phyloP scores from a whole-genome alignment of 768 basidiomycete species.

The Phaffia tasmanica region DNA sequence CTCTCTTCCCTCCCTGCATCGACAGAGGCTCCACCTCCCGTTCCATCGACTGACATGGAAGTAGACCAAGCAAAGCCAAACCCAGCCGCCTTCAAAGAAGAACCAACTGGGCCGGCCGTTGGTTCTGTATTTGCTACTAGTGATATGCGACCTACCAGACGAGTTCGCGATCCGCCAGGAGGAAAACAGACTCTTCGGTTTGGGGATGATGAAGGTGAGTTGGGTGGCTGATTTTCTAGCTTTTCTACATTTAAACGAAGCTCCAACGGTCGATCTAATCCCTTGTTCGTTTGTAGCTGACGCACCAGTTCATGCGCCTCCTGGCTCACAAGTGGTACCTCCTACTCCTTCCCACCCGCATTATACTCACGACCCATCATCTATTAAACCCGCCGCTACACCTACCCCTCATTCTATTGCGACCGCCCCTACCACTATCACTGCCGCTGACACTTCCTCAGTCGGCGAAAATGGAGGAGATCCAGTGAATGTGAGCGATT shows the following conservation, averaged over 20 bases:
- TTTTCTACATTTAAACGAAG: too few species aligned
- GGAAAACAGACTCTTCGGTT: background rate
- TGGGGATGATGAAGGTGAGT: background rate
- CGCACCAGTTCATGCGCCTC: too few species aligned
- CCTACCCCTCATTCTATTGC: background rate
- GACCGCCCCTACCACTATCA: background rate
- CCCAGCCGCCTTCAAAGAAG: too few species aligned
- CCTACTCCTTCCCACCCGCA: background rate
- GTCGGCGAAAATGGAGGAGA: background rate
- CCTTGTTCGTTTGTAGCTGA: too few species aligned
- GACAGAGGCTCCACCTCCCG: background rate
- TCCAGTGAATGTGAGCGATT: background rate
- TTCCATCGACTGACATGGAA: background rate
- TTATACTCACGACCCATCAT: background rate
- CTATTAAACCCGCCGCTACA: background rate
- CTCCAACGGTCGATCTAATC: too few species aligned
- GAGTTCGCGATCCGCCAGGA: constrained; percentile 1
- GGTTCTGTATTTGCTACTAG: background rate
- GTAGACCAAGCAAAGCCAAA: too few species aligned
- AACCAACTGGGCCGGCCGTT: too few species aligned
- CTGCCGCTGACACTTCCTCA: too few species aligned
- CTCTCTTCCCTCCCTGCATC: background rate
- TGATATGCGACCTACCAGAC: background rate
- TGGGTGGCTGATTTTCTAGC: too few species aligned
- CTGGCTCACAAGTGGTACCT: background rate